phyloP scores from a whole-genome alignment of 139 green algal genomes.

The Picochlorum sp. region DNA sequence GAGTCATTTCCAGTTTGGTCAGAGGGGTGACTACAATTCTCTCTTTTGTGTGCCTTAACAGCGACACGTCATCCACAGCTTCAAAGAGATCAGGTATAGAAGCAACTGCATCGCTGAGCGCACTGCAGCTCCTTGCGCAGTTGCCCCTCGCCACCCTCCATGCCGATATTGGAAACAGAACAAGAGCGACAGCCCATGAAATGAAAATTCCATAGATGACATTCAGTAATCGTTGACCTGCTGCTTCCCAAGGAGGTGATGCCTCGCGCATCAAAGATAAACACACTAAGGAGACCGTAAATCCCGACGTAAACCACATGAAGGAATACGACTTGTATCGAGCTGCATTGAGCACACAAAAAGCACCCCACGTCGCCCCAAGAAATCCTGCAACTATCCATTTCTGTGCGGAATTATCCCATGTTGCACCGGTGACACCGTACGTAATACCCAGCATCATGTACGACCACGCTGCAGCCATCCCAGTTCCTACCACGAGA shows the following conservation, averaged over 20 bases:
- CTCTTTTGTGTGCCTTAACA: too few species aligned
- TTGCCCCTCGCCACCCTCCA: too few species aligned
- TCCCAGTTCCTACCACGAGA: not conserved
- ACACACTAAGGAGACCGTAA: not conserved
- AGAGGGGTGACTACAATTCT: too few species aligned
- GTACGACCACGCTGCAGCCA: not conserved
- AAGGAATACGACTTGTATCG: not conserved
- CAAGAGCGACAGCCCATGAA: not conserved
- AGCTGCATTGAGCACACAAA: not conserved
- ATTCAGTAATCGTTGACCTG: not conserved
- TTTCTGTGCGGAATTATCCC: not conserved
- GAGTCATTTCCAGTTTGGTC: too few species aligned
- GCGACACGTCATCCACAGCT: too few species aligned
- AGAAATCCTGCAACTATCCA: not conserved
- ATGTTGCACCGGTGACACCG: not conserved
- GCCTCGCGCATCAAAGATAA: not conserved
- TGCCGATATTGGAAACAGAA: not conserved
- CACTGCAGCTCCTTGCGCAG: too few species aligned
- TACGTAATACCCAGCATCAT: not conserved
- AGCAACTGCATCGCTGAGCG: too few species aligned
- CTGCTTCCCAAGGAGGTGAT: not conserved
- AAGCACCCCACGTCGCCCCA: not conserved
- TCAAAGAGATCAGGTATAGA: too few species aligned
- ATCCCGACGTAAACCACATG: not conserved
- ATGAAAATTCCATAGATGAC: not conserved